Evolutionary conservation across 1,284 basidiomycete genomes (phyloP).

Genomic region (Cystobasidium slooffiae): DNA sequence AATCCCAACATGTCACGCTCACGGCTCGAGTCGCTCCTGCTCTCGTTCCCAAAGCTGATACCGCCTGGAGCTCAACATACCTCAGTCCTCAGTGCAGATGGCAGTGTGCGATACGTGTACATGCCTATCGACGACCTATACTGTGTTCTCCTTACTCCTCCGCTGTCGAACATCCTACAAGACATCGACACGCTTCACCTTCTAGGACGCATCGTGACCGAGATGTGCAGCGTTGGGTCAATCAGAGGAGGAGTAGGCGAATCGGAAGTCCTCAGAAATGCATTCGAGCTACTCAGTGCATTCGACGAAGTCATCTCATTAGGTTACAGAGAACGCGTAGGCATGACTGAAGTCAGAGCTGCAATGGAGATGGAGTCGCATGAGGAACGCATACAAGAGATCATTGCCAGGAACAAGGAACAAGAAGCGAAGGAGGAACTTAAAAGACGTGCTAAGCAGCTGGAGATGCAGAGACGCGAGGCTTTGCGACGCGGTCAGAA

Average conservation of each 20-base stretch:
- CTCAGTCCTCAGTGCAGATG: slow-evolving; percentile 69
- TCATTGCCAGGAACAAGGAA: slow-evolving; percentile 98
- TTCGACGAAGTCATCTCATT: slow-evolving; percentile 96
- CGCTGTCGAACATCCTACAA: slow-evolving; percentile 95
- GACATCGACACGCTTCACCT: slow-evolving; percentile 96
- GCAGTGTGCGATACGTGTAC: slow-evolving; percentile 93
- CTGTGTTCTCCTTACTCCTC: slow-evolving; percentile 97
- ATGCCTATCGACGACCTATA: slow-evolving; percentile 98
- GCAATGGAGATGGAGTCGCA: slow-evolving; percentile 98
- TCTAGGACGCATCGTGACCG: slow-evolving; percentile 89
- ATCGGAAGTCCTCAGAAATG: slow-evolving; percentile 84
- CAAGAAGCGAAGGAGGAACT: slow-evolving; percentile 99
- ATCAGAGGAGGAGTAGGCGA: slow-evolving; percentile 75
- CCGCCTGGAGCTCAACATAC: slow-evolving; percentile 95
- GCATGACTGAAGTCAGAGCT: slow-evolving; percentile 85
- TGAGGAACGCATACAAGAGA: slow-evolving; percentile 99
- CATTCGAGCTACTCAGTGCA: slow-evolving; percentile 92
- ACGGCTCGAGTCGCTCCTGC: slow-evolving; percentile 90
- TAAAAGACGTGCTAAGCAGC: slow-evolving; percentile 94
- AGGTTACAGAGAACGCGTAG: slow-evolving; percentile 93
- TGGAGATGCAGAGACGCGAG: slow-evolving; percentile 96
- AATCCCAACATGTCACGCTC: slow-evolving; percentile 83
- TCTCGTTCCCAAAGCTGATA: slow-evolving; percentile 94
- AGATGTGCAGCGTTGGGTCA: slow-evolving; percentile 63
- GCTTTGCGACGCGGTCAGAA: slow-evolving; percentile 72